Evolutionary conservation across 768 basidiomycete genomes (phyloP).

Genomic region (Mycena leptocephala): DNA sequence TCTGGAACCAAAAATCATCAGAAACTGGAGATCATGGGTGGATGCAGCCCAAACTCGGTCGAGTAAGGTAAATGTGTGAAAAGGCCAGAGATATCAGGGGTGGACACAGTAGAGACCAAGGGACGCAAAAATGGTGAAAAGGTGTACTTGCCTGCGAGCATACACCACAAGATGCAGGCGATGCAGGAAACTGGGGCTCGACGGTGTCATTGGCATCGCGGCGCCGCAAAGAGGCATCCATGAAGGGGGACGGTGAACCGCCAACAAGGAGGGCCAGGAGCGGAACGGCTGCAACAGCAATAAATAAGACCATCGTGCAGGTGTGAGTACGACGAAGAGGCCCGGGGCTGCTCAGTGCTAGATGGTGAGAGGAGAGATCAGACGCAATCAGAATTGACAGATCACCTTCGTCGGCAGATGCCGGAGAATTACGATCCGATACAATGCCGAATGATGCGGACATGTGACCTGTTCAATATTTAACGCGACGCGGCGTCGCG

Average conservation of each 20-base stretch:
- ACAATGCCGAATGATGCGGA: background rate
- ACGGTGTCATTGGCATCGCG: slow-evolving; percentile 43
- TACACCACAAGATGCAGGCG: slow-evolving; percentile 22
- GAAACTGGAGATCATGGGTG: background rate
- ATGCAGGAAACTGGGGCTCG: slow-evolving; percentile 26
- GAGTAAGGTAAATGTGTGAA: background rate
- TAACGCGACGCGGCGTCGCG: background rate
- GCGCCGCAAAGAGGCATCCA: slow-evolving; percentile 29
- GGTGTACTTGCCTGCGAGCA: slow-evolving; percentile 24
- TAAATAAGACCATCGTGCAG: slow-evolving; percentile 40
- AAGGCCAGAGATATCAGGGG: background rate
- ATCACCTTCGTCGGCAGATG: background rate
- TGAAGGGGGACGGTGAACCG: slow-evolving; percentile 39
- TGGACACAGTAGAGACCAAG: too few species aligned
- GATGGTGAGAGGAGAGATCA: slow-evolving; percentile 10
- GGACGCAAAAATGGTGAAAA: background rate
- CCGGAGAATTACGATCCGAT: background rate
- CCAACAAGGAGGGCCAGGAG: slow-evolving; percentile 38
- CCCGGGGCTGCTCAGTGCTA: too few species aligned
- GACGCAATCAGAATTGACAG: background rate
- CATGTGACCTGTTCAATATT: too few species aligned
- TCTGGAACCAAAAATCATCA: slow-evolving; percentile 44
- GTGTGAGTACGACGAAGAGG: background rate
- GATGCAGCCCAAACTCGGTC: too few species aligned
- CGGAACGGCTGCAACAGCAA: slow-evolving; percentile 41